Evolutionary conservation across 495 filamentous ascomycete genomes (phyloP).

Genomic region (Parathielavia appendiculata): DNA sequence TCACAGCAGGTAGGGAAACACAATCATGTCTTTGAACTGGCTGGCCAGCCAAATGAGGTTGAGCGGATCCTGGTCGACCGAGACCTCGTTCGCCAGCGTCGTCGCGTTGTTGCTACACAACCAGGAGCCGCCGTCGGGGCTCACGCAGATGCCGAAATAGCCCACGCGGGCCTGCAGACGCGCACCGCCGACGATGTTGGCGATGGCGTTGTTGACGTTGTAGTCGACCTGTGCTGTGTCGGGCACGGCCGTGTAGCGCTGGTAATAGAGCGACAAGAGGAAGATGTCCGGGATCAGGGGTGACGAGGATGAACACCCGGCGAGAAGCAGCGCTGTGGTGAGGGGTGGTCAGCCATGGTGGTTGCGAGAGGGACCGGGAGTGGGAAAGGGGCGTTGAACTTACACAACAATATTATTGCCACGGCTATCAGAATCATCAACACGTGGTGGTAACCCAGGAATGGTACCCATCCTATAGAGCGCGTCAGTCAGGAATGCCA

Average conservation of each 20-base stretch:
- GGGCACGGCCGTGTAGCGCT: constrained; percentile 59
- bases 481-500: constrained; percentile 20
- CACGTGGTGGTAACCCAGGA: constrained; percentile 97
- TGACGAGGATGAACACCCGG: constrained; percentile 73
- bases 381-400: constrained; percentile 32
- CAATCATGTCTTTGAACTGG: constrained; percentile 76
- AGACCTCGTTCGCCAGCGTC: constrained; percentile 61
- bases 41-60: constrained; percentile 76
- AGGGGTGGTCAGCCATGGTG: not conserved
- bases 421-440: constrained; percentile 96
- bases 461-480: constrained; percentile 72
- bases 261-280: constrained; percentile 70
- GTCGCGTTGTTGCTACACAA: constrained; percentile 76
- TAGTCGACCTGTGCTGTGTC: constrained; percentile 78
- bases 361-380: not conserved
- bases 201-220: constrained; percentile 67
- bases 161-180: constrained; percentile 65
- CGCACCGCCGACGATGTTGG: constrained; percentile 65
- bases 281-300: constrained; percentile 74
- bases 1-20: constrained; percentile 73
- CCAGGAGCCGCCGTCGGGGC: constrained; percentile 64
- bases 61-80: constrained; percentile 67
- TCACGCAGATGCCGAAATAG: constrained; percentile 70
- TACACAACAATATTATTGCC: constrained; percentile 92
- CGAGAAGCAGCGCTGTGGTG: constrained; percentile 62